Conservation (phyloP, 768 basidiomycete genomes). For the Dioszegia hungarica region DNA sequence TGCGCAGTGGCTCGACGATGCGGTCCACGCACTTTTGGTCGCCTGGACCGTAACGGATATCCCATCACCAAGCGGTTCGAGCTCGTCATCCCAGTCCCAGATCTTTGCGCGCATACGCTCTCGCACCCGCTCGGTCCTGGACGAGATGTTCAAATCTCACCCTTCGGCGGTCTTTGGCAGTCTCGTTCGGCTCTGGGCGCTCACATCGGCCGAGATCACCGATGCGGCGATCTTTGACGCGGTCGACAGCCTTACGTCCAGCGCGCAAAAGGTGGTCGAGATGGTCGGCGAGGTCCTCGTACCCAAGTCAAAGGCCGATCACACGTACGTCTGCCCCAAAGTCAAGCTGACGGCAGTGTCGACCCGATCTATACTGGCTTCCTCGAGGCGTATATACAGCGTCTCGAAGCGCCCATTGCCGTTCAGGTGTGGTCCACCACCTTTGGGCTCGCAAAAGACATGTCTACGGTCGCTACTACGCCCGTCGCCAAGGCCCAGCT, state of each 20-base stretch:
- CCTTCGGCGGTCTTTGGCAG: slow-evolving; percentile 78
- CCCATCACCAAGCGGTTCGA: background rate
- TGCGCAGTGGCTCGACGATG: slow-evolving; percentile 66
- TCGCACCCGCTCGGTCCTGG: slow-evolving; percentile 72
- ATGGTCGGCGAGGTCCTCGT: slow-evolving; percentile 71
- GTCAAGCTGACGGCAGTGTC: background rate
- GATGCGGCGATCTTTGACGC: slow-evolving; percentile 60
- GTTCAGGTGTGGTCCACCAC: slow-evolving; percentile 86
- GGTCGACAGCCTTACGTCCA: slow-evolving; percentile 74
- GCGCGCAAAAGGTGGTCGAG: slow-evolving; percentile 78
- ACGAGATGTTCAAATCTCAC: slow-evolving; percentile 76
- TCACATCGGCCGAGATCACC: slow-evolving; percentile 52
- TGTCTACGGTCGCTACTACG: slow-evolving; percentile 55
- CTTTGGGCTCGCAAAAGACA: slow-evolving; percentile 70
- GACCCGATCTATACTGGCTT: slow-evolving; percentile 54
- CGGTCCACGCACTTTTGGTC: slow-evolving; percentile 68
- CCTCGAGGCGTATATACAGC: slow-evolving; percentile 74
- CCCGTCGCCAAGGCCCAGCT: slow-evolving; percentile 60
- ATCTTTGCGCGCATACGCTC: slow-evolving; percentile 64
- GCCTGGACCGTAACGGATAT: slow-evolving; percentile 58
- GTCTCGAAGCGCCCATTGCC: slow-evolving; percentile 83
- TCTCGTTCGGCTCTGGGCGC: slow-evolving; percentile 70
- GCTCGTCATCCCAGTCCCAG: slow-evolving; percentile 35
- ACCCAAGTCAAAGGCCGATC: slow-evolving; percentile 5
- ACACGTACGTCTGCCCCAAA: background rate